Evolutionary conservation across 257 asterid species (phyloP), one percentile per base, ranked within the genome.

Genomic region (Ilex aquifolium): DNA sequence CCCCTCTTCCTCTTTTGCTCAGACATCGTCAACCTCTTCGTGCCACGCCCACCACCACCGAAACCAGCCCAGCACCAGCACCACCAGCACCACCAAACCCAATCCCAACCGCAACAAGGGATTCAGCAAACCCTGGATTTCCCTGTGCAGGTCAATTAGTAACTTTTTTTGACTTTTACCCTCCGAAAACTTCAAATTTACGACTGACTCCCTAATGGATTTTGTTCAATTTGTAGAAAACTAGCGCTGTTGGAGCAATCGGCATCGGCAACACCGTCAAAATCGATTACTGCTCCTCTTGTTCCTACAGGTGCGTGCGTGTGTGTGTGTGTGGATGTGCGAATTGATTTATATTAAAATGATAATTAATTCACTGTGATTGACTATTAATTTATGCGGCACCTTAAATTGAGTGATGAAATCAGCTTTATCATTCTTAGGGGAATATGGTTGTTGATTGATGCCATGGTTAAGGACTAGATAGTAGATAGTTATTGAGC

Each of bases 261-360:
- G 97, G 99, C 13, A 59, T 67, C 51, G 99, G 96, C 44, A 87
- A 89, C 75, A 82, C 99, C 8, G 90, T 92, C 66, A 82, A 60
- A 60, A 89, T 92, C 59, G 93, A 87, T 78, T 92, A 83, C 72
- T 92, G 99, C 61, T 74, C 97, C 62, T 92, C 99, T 48, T 92
- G 99, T 68, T 92, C 99, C 63, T 92, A 79, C 83, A 90, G 82
- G 99, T 92, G 63, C 21, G 54, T 51, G 15, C 27, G 27, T 21
- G 27, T 21, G 27, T 21, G 27, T 21, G 27, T 21, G 27, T 21
- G 27, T 21, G 27, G 27, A 21, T 21, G 27, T 21, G 27, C 27
- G 27, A 21, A 21, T 21, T 21, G 27, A 21, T 21, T 1, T 21
- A 21, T 21, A 21, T 21, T 21, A 21, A 21, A 21, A 21, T 21